Percentiles rank a stretch among this genome's conserved stretches.
Conservation (phyloP, 2,329 filamentous ascomycete species). For the Geosmithia putterillii region DNA sequence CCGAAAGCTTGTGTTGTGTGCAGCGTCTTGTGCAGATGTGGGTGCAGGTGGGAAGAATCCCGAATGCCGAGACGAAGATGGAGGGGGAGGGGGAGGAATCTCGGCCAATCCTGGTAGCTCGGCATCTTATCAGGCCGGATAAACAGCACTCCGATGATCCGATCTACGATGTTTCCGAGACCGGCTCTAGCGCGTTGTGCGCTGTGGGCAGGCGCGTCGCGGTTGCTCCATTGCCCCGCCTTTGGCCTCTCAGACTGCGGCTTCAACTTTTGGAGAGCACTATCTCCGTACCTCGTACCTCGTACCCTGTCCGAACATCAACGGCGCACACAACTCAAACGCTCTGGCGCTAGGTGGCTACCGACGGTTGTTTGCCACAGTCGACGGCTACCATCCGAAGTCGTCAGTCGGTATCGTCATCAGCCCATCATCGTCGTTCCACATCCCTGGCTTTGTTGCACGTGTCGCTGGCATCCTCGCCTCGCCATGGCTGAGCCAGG, state of each 20-base stretch:
- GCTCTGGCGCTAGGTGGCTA: not conserved
- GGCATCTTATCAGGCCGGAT: not conserved
- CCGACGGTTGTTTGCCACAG: not conserved
- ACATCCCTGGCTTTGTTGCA: too few relatives aligned
- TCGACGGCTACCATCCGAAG: too few relatives aligned
- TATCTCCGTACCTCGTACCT: too few relatives aligned
- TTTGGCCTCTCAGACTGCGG: not conserved
- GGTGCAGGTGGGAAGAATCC: not conserved
- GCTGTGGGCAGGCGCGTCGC: too few relatives aligned
- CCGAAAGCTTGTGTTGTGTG: not conserved
- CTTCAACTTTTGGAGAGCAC: not conserved
- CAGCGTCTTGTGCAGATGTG: not conserved
- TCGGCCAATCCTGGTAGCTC: not conserved
- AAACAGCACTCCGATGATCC: not conserved
- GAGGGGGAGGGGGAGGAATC: not conserved
- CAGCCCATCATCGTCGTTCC: not conserved
- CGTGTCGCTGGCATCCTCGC: too few relatives aligned
- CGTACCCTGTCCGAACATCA: too few relatives aligned
- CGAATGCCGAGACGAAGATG: conserved; percentile 3
- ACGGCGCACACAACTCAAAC: not conserved
- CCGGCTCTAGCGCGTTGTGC: too few relatives aligned
- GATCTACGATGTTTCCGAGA: too few relatives aligned
- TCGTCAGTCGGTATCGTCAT: too few relatives aligned
- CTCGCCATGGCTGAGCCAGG: too few relatives aligned
- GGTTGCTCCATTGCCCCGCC: not conserved